These are phyloP conservation scores for Gymnopilus dilepis DNA, from an alignment of 768 basidiomycete genomes.

Conservation along the genomic window DNA sequence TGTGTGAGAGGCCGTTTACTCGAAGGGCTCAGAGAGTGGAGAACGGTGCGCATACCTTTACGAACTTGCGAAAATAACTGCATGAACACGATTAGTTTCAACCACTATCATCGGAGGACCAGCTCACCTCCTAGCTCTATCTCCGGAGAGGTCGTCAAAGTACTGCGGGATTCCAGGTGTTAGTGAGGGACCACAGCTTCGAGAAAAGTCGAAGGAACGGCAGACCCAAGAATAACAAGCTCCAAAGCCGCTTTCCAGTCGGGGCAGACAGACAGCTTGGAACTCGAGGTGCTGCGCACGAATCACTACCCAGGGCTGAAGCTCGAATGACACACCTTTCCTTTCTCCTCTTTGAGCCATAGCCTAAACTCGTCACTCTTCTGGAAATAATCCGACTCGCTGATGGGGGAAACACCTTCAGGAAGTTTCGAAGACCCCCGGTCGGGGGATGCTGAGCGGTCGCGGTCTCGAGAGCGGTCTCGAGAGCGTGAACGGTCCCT, in stretches of 20 bases:
- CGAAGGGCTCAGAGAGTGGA: background rate
- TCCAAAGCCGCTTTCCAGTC: background rate
- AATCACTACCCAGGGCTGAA: no score
- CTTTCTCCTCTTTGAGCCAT: slow-evolving; percentile 80
- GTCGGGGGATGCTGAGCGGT: slow-evolving; percentile 51
- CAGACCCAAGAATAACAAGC: slow-evolving; percentile 3
- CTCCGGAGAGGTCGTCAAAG: slow-evolving; percentile 84
- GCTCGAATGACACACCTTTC: slow-evolving; percentile 40
- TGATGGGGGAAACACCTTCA: slow-evolving; percentile 62
- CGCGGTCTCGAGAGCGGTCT: no score
- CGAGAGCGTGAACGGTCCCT: no score
- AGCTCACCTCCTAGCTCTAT: slow-evolving; percentile 75
- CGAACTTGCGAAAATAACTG: slow-evolving; percentile 93
- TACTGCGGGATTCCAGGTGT: slow-evolving; percentile 53
- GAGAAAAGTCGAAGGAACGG: background rate
- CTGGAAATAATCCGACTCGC: slow-evolving; percentile 86
- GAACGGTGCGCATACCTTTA: slow-evolving; percentile 58
- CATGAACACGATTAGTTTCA: slow-evolving; percentile 34
- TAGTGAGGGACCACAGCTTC: no score
- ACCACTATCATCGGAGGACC: slow-evolving; percentile 19
- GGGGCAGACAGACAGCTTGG: no score
- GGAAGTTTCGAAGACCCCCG: slow-evolving; percentile 54
- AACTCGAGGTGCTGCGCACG: no score
- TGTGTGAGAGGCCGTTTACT: slow-evolving; percentile 7
- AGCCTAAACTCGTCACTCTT: slow-evolving; percentile 86